phyloP scores from a whole-genome alignment of 495 filamentous ascomycete genomes.

The Daldinia concentrica region DNA sequence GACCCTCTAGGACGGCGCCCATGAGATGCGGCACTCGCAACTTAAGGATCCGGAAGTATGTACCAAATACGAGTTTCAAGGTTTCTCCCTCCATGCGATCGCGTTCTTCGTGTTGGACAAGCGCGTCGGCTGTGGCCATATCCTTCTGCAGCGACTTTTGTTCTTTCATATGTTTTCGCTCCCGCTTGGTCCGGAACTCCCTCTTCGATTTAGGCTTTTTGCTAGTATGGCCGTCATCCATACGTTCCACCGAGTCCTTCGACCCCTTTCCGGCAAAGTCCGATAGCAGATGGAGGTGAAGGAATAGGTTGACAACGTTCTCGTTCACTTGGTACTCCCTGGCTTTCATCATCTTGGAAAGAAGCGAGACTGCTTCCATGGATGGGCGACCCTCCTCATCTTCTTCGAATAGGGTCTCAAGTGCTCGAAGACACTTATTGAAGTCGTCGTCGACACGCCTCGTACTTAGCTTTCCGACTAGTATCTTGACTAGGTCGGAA shows the following conservation, averaged over 20 bases:
- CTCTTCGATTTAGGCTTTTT: conserved; percentile 79
- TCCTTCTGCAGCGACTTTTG: conserved; percentile 89
- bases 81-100: conserved; percentile 94
- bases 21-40: conserved; percentile 79
- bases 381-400: conserved; percentile 90
- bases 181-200: conserved; percentile 59
- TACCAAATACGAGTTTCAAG: conserved; percentile 91
- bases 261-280: conserved; percentile 89
- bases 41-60: conserved; percentile 94
- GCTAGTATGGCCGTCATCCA: conserved; percentile 54
- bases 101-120: conserved; percentile 88
- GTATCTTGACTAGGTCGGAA: conserved; percentile 81
- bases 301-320: conserved; percentile 86
- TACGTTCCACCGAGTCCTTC: conserved; percentile 71
- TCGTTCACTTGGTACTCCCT: conserved; percentile 83
- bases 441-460: conserved; percentile 75
- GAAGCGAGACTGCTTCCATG: conserved; percentile 82
- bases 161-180: conserved; percentile 74
- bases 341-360: conserved; percentile 94
- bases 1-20: conserved; percentile 91
- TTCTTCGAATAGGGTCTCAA: conserved; percentile 83
- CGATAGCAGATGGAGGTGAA: conserved; percentile 85
- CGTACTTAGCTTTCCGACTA: conserved; percentile 81
- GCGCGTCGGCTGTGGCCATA: conserved; percentile 89
- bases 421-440: conserved; percentile 76